Evolutionary conservation across 2,329 filamentous ascomycete genomes (phyloP).

Genomic region (Penicillium sp.): DNA sequence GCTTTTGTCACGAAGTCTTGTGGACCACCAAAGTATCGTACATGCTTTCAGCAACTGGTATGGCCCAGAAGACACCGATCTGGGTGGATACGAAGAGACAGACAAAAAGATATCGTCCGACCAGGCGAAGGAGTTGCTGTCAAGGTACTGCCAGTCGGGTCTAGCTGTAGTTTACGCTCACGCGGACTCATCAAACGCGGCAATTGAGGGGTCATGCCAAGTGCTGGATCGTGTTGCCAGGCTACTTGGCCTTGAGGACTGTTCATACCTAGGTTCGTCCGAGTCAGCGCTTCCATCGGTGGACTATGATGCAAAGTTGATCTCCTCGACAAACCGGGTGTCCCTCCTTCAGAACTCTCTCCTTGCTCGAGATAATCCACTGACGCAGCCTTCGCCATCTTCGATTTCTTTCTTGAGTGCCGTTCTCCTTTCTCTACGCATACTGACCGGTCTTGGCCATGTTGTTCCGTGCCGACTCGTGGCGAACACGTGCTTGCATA

Average conservation of each 20-base stretch:
- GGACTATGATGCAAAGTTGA: slow-evolving; percentile 28
- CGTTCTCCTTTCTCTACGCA: slow-evolving; percentile 40
- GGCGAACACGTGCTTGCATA: slow-evolving; percentile 54
- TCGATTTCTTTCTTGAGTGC: slow-evolving; percentile 43
- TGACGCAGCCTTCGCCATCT: slow-evolving; percentile 40
- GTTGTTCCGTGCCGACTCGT: slow-evolving; percentile 35
- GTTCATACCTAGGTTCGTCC: slow-evolving; percentile 30
- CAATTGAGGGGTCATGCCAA: slow-evolving; percentile 49
- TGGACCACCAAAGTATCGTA: slow-evolving; percentile 51
- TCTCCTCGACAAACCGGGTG: slow-evolving; percentile 39
- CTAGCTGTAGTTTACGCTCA: slow-evolving; percentile 60
- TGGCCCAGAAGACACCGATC: slow-evolving; percentile 58
- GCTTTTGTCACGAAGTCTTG: slow-evolving; percentile 54
- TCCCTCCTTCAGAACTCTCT: slow-evolving; percentile 45
- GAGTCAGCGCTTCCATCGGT: slow-evolving; percentile 29
- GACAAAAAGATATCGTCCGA: slow-evolving; percentile 45
- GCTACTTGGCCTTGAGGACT: slow-evolving; percentile 51
- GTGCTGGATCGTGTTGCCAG: slow-evolving; percentile 52
- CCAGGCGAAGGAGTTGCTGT: slow-evolving; percentile 42
- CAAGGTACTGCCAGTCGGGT: slow-evolving; percentile 57
- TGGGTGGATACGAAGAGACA: slow-evolving; percentile 52
- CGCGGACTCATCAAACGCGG: slow-evolving; percentile 44
- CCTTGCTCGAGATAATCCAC: slow-evolving; percentile 36
- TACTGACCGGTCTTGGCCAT: slow-evolving; percentile 41
- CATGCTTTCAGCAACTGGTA: slow-evolving; percentile 57